phyloP scores from a whole-genome alignment of 1,284 basidiomycete species.

The Ustilago cynodontis region DNA sequence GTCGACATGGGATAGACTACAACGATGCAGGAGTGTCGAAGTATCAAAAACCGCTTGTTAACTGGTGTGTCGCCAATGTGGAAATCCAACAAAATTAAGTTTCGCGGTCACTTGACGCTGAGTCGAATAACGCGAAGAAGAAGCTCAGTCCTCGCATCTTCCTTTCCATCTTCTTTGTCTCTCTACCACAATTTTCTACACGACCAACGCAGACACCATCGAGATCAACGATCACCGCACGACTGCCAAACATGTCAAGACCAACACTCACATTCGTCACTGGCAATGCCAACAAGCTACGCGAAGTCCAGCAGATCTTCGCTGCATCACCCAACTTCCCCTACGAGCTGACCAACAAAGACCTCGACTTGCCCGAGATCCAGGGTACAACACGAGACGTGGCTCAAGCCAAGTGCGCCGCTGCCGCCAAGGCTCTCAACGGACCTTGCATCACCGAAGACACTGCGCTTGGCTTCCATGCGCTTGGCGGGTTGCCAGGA shows the following conservation, averaged over 20 bases:
- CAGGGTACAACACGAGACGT: constrained; percentile 94
- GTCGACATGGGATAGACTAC: too few relatives aligned
- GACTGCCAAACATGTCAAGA: constrained; percentile 28
- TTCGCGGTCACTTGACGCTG: constrained; percentile 16
- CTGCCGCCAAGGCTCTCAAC: constrained; percentile 78
- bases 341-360: constrained; percentile 35
- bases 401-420: constrained; percentile 85
- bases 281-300: constrained; percentile 92
- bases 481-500: constrained; percentile 89
- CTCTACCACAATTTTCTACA: not conserved
- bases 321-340: constrained; percentile 40
- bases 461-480: constrained; percentile 91
- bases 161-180: constrained; percentile 1
- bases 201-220: not conserved
- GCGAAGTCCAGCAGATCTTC: constrained; percentile 83
- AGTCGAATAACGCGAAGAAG: constrained; percentile 31
- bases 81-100: constrained; percentile 7
- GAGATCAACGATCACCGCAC: not conserved
- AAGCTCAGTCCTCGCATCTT: not conserved
- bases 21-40: not conserved
- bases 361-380: constrained; percentile 83
- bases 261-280: constrained; percentile 79
- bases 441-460: constrained; percentile 96
- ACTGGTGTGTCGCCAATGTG: not conserved
- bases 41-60: not conserved